Conservation (phyloP, 805 yeast species). For the Vanderwaltozyma polyspora region DNA sequence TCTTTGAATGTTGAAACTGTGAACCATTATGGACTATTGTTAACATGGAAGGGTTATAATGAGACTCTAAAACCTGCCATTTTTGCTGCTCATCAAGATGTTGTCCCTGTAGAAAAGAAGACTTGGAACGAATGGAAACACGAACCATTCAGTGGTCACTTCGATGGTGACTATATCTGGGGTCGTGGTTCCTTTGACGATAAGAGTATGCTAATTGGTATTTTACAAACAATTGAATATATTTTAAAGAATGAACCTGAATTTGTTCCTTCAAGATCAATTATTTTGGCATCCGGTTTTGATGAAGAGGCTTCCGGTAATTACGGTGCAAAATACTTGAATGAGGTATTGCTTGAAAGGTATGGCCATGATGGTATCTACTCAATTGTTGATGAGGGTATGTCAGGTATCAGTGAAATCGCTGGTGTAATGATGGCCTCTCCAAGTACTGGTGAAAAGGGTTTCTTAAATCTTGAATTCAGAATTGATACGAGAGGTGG, state of each 20-base stretch:
- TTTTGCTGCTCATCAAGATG: slow-evolving; percentile 75
- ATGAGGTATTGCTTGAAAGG: slow-evolving; percentile 35
- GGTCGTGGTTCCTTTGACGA: slow-evolving; percentile 77
- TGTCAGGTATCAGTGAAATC: slow-evolving; percentile 23
- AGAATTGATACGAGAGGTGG: slow-evolving; percentile 59
- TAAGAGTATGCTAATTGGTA: slow-evolving; percentile 55
- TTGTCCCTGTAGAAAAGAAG: slow-evolving; percentile 63
- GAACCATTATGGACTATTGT: slow-evolving; percentile 54
- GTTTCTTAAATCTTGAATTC: slow-evolving; percentile 42
- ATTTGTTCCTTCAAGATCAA: slow-evolving; percentile 48
- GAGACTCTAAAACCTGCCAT: slow-evolving; percentile 47
- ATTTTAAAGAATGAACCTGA: slow-evolving; percentile 38
- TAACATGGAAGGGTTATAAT: slow-evolving; percentile 52
- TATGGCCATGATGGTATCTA: slow-evolving; percentile 53
- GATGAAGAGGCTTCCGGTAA: slow-evolving; percentile 72
- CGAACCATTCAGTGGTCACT: slow-evolving; percentile 57
- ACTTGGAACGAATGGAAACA: slow-evolving; percentile 51
- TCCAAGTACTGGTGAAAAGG: slow-evolving; percentile 53
- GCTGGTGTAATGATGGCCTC: slow-evolving; percentile 40
- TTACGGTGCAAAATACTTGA: slow-evolving; percentile 46
- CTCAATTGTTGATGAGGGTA: slow-evolving; percentile 66
- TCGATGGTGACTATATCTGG: slow-evolving; percentile 52
- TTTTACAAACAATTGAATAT: slow-evolving; percentile 55
- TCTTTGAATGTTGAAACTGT: slow-evolving; percentile 41
- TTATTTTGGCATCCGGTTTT: slow-evolving; percentile 58